Evolutionary conservation across 306 rosid genomes (phyloP).

Genomic region (Glycine tomentella): DNA sequence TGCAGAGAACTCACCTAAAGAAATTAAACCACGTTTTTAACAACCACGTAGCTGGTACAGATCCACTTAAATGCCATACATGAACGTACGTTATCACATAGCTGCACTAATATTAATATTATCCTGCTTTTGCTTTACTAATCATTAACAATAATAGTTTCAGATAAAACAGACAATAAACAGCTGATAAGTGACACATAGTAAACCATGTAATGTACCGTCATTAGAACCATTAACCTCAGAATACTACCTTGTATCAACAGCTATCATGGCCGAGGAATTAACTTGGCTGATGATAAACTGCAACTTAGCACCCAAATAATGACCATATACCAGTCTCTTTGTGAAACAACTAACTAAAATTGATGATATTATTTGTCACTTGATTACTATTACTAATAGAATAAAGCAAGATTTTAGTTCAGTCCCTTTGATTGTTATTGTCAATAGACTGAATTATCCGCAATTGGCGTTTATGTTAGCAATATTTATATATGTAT

Average conservation of each 20-base stretch:
- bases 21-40: slow-evolving; percentile 21
- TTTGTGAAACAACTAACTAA: background rate
- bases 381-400: background rate
- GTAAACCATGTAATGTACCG: background rate
- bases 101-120: slow-evolving; percentile 6
- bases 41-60: slow-evolving; percentile 33
- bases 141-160: slow-evolving; percentile 12
- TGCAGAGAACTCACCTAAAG: slow-evolving; percentile 7
- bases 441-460: background rate
- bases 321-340: slow-evolving; percentile 5
- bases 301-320: background rate
- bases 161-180: background rate
- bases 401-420: background rate
- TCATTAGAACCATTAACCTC: background rate
- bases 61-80: background rate
- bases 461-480: background rate
- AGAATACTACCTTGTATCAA: slow-evolving; percentile 5
- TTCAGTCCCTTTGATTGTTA: background rate
- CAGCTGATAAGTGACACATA: background rate
- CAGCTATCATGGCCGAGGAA: background rate
- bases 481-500: background rate
- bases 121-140: background rate
- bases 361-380: background rate
- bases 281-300: background rate
- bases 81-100: slow-evolving; percentile 34